Evolutionary conservation across 768 basidiomycete genomes (phyloP), one percentile per base, ranked within the genome.

Genomic region (Zangia roseola): DNA sequence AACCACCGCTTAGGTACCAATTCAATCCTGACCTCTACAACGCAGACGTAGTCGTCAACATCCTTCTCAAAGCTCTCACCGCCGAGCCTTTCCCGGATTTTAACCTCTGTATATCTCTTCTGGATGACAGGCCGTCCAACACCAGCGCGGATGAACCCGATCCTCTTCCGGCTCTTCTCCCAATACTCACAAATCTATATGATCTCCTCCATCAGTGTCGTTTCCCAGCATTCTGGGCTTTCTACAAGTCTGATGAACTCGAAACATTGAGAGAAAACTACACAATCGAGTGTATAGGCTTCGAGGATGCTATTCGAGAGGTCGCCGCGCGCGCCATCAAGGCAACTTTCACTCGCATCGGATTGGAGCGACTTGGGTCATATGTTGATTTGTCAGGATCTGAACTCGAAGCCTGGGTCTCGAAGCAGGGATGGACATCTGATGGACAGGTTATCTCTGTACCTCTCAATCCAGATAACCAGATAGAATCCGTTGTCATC

Each of bases 1-100:
- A 16, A 55, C 53, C 19, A 16, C 44, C 16, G 33, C 34, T 14
- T 58, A 95, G 92, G 41, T 97, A 97, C 73, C 94, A 97, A 66
- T 97, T 97, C 73, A 97, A 97, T 73, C 82, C 91, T 28, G 86
- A 91, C 65, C 80, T 95, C 21, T 89, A 90, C 71, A 95, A 95
- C 70, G 82, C 91, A 2, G 92, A 95, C 64, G 89, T 94, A 19
- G 88, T 94, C 58, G 78, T 94, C 68, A 91, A 97, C 74, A 90
- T 97, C 69, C 88, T 99, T 64, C 80, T 94, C 67, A 94, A 94
- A 75, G 79, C 93, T 23, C 79, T 97, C 49, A 85, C 90, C 34
- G 82, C 90, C 2, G 78, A 86, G 41, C 91, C 93, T 28, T 79
- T 86, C 38, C 90, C 94, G 48, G 95, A 99, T 66, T 99, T 95